Base-by-base conservation (phyloP, 2,329 filamentous ascomycete species). In the Stenocarpella maydis region DNA sequence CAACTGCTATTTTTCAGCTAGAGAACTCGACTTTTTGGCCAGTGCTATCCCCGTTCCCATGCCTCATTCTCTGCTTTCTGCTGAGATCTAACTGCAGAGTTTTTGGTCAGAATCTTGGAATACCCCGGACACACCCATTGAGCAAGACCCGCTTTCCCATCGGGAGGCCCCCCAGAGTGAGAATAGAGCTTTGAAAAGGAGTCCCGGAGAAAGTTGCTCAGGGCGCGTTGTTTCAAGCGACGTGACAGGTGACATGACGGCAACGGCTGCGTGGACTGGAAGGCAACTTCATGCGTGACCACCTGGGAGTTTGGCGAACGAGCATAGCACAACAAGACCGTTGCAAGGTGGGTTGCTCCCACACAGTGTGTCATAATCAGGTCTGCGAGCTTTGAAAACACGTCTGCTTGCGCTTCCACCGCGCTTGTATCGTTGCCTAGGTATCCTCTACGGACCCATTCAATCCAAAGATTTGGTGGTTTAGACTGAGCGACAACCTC, bases 111-210 rank as follows among this genome's bases (percentile, higher is more conserved):
- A 3, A 10, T 19, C 7, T 1, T 19, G 6, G 49, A 19, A 28
- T 2, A 19, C 10, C 1, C 24, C 49, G 0, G 4, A 17, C 1
- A n/a, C n/a, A n/a, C n/a, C n/a, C n/a, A n/a, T n/a, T n/a, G n/a
- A n/a, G n/a, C n/a, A n/a, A 28, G 24, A 19, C 10, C 14, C 3
- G 24, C 3, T 21, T 19, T 28, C 2, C 7, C 49, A 10, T 15
- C 4, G 15, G 28, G 8, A 31, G 26, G 3, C 7, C 9, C 28
- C 3, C 49, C 24, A 52, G 10, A 50, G 12, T 10, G 26, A 15
- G 19, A 26, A 19, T 31, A 9, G 4, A 31, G 19, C 4, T 19
- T 21, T 10, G 12, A 14, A 6, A n/a, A 12, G 17, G 4, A n/a
- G 31, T 8, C 31, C 31, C 8, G 31, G 31, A 31, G 17, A 19